These are phyloP conservation scores for Kazachstania bromeliacearum DNA, from an alignment of 805 yeast species.

Conservation along the genomic window DNA sequence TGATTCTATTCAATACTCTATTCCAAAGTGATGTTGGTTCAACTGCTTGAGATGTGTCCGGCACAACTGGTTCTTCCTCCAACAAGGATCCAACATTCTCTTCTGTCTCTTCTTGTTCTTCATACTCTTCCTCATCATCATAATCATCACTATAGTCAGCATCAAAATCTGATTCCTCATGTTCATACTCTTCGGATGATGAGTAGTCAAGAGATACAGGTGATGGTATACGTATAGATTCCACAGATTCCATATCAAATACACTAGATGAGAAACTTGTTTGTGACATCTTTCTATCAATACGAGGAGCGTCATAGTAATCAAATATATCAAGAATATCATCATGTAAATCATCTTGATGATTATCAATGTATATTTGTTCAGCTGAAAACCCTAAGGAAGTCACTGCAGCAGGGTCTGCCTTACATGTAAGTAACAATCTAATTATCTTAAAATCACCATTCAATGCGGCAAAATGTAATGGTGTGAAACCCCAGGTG, in stretches of 20 bases:
- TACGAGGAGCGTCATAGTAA: slow-evolving; percentile 13
- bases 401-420: slow-evolving; percentile 45
- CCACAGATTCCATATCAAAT: slow-evolving; percentile 22
- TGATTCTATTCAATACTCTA: slow-evolving; percentile 30
- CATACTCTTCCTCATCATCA: slow-evolving; percentile 12
- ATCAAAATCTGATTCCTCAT: slow-evolving; percentile 19
- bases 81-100: too few species aligned
- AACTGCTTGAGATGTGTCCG: too few species aligned
- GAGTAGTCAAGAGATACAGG: neutral
- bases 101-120: slow-evolving; percentile 14
- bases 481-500: slow-evolving; percentile 73
- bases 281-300: slow-evolving; percentile 17
- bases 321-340: slow-evolving; percentile 28
- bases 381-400: slow-evolving; percentile 39
- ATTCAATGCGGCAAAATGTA: slow-evolving; percentile 73
- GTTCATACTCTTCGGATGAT: slow-evolving; percentile 1
- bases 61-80: too few species aligned
- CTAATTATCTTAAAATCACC: slow-evolving; percentile 64
- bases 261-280: slow-evolving; percentile 22
- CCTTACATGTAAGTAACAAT: slow-evolving; percentile 53
- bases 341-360: slow-evolving; percentile 5
- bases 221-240: neutral
- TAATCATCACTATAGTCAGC: slow-evolving; percentile 20
- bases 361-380: slow-evolving; percentile 21
- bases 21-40: slow-evolving; percentile 29